Base-by-base conservation (phyloP, 2,329 filamentous ascomycete species). In the Thielaviopsis ethacetica region DNA sequence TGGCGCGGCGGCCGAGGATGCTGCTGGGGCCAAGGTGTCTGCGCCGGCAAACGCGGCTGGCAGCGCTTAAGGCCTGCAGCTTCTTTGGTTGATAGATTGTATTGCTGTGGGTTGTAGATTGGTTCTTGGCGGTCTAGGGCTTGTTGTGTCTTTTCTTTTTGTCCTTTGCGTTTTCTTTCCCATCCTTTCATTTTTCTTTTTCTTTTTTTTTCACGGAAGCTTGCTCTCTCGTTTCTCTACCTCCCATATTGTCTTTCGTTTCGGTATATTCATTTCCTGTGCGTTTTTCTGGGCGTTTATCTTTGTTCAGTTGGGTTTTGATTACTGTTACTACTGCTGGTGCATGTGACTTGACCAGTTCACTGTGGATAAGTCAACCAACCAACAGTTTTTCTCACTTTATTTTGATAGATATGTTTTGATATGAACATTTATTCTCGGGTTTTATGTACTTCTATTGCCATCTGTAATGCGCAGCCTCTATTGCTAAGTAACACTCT, bases 331-430 rank as follows among this genome's bases (percentile, higher is more conserved):
- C 24, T 44, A n/a, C 38, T 44, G 13, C 38, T 34, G 13, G 17
- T 44, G 2, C 17, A 44, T n/a, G 13, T 4, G 2, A n/a, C n/a
- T 44, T 44, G 17, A n/a, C 15, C 10, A n/a, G 38, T 44, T 44
- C 3, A 15, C 10, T n/a, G 38, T 44, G 13, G 13, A n/a, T 34
- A n/a, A 44, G 17, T 10, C 5, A 44, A 5, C 49, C 49, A 52
- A 6, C 19, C 49, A 52, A 24, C 26, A 24, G 9, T 22, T 4
- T 52, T 38, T 21, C 30, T 38, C 51, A 12, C 44, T 27, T 26
- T 10, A 59, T 47, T 59, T 67, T 63, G 64, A 49, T 58, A 54
- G 38, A 44, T 44, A 44, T 44, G 17, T 44, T n/a, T 44, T 44
- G 38, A n/a, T 44, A 44, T 44, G 38, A 15, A 44, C 6, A n/a